Conservation (phyloP, 768 basidiomycete species). For the Tulasnella sp. region DNA sequence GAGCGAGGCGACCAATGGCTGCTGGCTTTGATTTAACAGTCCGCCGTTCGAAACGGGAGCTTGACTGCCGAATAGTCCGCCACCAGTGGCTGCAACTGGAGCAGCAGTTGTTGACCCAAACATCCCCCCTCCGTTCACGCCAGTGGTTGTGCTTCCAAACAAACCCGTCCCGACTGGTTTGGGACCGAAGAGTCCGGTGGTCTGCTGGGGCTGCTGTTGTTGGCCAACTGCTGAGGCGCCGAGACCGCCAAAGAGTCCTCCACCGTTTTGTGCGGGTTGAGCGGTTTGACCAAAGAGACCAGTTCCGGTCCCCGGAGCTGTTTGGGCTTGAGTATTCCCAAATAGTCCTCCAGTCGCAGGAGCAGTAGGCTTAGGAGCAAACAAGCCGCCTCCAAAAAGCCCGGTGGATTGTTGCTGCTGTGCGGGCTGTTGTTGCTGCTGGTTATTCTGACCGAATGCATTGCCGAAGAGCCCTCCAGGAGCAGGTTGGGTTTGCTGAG, state of each 20-base stretch:
- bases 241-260: slow-evolving; percentile 50
- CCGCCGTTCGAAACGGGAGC: slow-evolving; percentile 19
- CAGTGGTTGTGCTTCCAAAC: slow-evolving; percentile 7
- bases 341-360: slow-evolving; percentile 35
- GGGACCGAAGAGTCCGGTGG: slow-evolving; percentile 7
- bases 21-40: slow-evolving; percentile 38
- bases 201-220: slow-evolving; percentile 31
- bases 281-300: slow-evolving; percentile 44
- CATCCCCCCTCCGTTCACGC: slow-evolving; percentile 30
- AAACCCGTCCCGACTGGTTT: slow-evolving; percentile 13
- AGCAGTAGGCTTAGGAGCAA: slow-evolving; percentile 19
- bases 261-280: slow-evolving; percentile 4
- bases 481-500: slow-evolving; percentile 20
- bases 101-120: slow-evolving; percentile 38
- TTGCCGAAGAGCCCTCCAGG: slow-evolving; percentile 34
- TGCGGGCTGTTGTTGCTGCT: slow-evolving; percentile 26
- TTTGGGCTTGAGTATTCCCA: slow-evolving; percentile 32
- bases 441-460: slow-evolving; percentile 31
- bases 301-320: slow-evolving; percentile 34
- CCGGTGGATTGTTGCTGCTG: not conserved
- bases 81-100: slow-evolving; percentile 44
- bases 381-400: slow-evolving; percentile 2
- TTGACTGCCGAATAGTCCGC: slow-evolving; percentile 41
- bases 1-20: slow-evolving; percentile 75
- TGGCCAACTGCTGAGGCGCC: slow-evolving; percentile 32